Evolutionary conservation across 306 rosid genomes (phyloP).

Genomic region (Canavalia ensiformis): DNA sequence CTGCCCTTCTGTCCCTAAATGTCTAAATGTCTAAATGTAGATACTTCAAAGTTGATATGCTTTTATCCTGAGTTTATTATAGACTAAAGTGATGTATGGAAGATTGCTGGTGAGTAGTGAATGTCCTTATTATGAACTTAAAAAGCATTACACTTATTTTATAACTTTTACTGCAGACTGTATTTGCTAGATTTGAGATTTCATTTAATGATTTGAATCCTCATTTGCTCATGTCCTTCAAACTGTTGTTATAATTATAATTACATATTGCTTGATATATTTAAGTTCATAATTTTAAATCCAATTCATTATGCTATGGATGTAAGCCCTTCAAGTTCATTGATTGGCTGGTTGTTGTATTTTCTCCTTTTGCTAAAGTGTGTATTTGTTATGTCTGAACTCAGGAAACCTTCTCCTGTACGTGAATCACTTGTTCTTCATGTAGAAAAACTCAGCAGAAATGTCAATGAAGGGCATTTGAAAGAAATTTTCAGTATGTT

Average conservation of each 20-base stretch:
- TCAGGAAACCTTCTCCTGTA: conserved; percentile 91
- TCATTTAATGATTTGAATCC: neutral
- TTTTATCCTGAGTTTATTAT: neutral
- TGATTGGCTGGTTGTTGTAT: neutral
- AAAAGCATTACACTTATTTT: no score
- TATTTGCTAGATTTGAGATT: no score
- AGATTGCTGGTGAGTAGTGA: neutral
- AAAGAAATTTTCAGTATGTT: conserved; percentile 89
- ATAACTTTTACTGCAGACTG: no score
- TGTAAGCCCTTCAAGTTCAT: conserved; percentile 4
- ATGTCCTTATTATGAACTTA: neutral
- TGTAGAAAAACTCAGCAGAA: conserved; percentile 88
- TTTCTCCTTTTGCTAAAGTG: conserved; percentile 10
- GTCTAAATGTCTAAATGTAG: no score
- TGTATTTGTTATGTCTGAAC: conserved; percentile 37
- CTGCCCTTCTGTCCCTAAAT: neutral
- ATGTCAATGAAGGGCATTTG: conserved; percentile 96
- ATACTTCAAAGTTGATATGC: neutral
- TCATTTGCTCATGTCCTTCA: neutral
- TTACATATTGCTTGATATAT: neutral
- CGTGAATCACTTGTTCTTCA: conserved; percentile 88
- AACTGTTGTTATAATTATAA: conserved; percentile 3
- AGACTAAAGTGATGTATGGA: no score
- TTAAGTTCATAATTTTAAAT: conserved; percentile 17
- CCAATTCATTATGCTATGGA: neutral